Percentiles rank a stretch among this genome's conserved stretches.
Conservation (phyloP, 2,329 filamentous ascomycete genomes). For the Hypoxylon rubiginosum region DNA sequence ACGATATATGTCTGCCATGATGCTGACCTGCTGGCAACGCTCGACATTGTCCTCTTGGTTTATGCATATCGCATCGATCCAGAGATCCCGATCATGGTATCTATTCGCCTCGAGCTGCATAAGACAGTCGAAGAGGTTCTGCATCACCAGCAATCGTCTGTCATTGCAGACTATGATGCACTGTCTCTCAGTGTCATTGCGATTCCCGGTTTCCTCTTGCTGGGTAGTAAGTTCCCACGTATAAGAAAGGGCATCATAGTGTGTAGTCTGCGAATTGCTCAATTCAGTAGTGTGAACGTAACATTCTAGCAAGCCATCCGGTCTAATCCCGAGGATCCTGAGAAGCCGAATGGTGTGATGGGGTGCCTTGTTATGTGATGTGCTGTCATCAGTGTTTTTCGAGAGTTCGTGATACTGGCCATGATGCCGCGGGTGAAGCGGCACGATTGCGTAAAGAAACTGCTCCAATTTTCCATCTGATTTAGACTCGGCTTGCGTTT, state of each 20-base stretch:
- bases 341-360: slow-evolving; percentile 37
- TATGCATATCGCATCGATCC: slow-evolving; percentile 39
- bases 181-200: slow-evolving; percentile 14
- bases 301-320: slow-evolving; percentile 30
- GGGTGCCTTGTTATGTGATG: background rate
- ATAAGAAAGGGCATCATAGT: slow-evolving; percentile 43
- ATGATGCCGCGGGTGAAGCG: slow-evolving; percentile 10
- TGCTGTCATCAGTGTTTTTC: background rate
- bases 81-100: slow-evolving; percentile 30
- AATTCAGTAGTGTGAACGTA: slow-evolving; percentile 31
- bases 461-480: background rate
- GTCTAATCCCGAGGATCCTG: slow-evolving; percentile 23
- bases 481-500: slow-evolving; percentile 1
- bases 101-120: slow-evolving; percentile 30
- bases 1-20: slow-evolving; percentile 37
- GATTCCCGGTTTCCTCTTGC: slow-evolving; percentile 24
- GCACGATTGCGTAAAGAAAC: slow-evolving; percentile 32
- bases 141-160: slow-evolving; percentile 20
- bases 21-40: slow-evolving; percentile 30
- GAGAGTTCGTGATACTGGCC: background rate
- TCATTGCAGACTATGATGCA: slow-evolving; percentile 33
- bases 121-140: slow-evolving; percentile 41
- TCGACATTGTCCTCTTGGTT: slow-evolving; percentile 18
- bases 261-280: background rate
- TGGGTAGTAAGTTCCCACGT: slow-evolving; percentile 38